phyloP scores from a whole-genome alignment of 2,329 filamentous ascomycete species.

The Colletotrichum spaethianum region DNA sequence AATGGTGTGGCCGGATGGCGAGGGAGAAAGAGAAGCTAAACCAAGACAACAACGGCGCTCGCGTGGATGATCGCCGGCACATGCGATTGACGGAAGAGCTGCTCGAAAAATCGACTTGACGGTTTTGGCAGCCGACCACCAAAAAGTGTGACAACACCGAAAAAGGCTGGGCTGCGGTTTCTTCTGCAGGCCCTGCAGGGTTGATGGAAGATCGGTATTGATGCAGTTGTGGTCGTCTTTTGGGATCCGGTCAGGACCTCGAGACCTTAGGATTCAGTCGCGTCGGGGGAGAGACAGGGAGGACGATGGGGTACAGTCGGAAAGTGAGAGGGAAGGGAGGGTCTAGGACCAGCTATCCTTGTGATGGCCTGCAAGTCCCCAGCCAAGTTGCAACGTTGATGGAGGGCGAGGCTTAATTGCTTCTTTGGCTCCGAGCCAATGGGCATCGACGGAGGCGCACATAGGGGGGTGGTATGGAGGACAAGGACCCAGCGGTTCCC shows the following conservation, averaged over 20 bases:
- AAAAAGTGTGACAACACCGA: not conserved
- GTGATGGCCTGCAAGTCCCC: constrained; percentile 30
- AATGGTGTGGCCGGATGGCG: not conserved
- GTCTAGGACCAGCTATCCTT: constrained; percentile 34
- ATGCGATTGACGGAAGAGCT: not conserved
- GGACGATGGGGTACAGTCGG: constrained; percentile 27
- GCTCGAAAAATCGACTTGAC: not conserved
- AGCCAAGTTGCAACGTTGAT: constrained; percentile 32
- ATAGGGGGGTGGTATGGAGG: constrained; percentile 33
- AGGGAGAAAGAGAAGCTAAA: constrained; percentile 13
- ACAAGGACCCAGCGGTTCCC: constrained; percentile 24
- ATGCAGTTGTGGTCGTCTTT: constrained; percentile 15
- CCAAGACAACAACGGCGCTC: constrained; percentile 20
- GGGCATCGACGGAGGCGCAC: constrained; percentile 6
- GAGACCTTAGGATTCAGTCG: not conserved
- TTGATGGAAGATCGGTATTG: constrained; percentile 26
- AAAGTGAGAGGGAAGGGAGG: constrained; percentile 14
- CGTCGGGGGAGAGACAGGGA: constrained; percentile 28
- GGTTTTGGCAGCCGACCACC: not conserved
- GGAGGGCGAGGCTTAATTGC: constrained; percentile 40
- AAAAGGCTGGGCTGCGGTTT: constrained; percentile 12
- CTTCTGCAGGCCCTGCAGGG: constrained; percentile 32
- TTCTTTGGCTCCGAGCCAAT: constrained; percentile 39
- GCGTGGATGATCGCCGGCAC: constrained; percentile 1
- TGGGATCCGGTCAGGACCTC: constrained; percentile 12